Percentiles rank a stretch among this genome's conserved stretches.
phyloP scores from a whole-genome alignment of 345 rosid species.

The Moricandia arvensis region DNA sequence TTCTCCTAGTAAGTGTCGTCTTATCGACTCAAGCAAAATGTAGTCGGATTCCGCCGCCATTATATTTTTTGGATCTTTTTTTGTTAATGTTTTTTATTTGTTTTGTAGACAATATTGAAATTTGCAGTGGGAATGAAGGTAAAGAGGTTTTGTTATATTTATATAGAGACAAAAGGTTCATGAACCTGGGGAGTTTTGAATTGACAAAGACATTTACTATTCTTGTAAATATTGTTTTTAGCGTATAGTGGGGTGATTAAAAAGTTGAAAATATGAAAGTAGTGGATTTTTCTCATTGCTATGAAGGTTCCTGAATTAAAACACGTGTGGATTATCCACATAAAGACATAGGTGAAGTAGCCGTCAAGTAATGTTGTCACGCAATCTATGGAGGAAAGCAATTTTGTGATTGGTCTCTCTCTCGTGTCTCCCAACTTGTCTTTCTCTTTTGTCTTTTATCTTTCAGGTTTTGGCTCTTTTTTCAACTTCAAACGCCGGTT shows the following conservation, averaged over 20 bases:
- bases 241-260: constrained; percentile 17
- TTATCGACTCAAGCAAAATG: constrained; percentile 51
- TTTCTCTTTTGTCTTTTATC: constrained; percentile 12
- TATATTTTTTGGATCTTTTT: neutral
- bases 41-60: constrained; percentile 48
- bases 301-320: constrained; percentile 38
- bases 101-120: constrained; percentile 13
- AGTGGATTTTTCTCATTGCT: constrained; percentile 16
- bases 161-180: constrained; percentile 31
- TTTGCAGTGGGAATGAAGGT: constrained; percentile 13
- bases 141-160: neutral
- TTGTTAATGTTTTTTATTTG: neutral
- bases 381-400: constrained; percentile 36
- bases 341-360: constrained; percentile 11
- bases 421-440: constrained; percentile 25
- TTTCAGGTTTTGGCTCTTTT: neutral
- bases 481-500: constrained; percentile 14
- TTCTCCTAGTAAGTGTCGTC: constrained; percentile 54
- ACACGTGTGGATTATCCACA: constrained; percentile 34
- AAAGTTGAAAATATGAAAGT: constrained; percentile 28
- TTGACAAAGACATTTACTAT: constrained; percentile 11
- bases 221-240: neutral
- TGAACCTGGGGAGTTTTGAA: constrained; percentile 28
- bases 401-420: constrained; percentile 26
- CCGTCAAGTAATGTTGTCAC: constrained; percentile 34